Evolutionary conservation across 1,139 yeast genomes (phyloP).

Genomic region (Arxiozyma telluris): DNA sequence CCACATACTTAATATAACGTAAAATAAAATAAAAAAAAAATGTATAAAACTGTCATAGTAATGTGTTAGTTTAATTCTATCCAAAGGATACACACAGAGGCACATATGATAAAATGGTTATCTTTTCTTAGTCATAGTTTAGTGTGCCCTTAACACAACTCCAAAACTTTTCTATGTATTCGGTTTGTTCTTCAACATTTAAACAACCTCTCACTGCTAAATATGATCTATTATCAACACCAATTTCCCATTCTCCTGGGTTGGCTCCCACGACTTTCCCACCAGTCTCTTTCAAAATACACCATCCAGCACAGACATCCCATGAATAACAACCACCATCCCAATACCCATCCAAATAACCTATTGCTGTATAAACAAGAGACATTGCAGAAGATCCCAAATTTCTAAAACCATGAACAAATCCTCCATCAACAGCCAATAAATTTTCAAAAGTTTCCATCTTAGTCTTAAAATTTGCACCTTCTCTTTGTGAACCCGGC

Average conservation of each 20-base stretch:
- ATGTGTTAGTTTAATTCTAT: not conserved
- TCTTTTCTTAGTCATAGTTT: conserved; percentile 26
- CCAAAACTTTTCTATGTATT: conserved; percentile 44
- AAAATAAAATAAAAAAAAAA: too few relatives aligned
- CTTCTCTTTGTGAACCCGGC: conserved; percentile 51
- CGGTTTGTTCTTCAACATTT: conserved; percentile 32
- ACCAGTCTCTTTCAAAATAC: conserved; percentile 49
- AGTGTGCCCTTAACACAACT: conserved; percentile 38
- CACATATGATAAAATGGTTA: not conserved
- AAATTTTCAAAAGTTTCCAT: conserved; percentile 39
- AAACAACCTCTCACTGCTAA: conserved; percentile 46
- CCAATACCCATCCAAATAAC: conserved; percentile 50
- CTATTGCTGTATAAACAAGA: conserved; percentile 46
- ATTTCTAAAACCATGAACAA: conserved; percentile 50
- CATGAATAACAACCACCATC: conserved; percentile 57
- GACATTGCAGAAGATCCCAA: conserved; percentile 56
- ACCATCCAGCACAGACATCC: conserved; percentile 63
- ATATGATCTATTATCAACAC: conserved; percentile 43
- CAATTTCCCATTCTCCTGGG: conserved; percentile 39
- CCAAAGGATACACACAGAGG: not conserved
- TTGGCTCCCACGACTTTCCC: conserved; percentile 47
- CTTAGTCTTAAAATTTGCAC: conserved; percentile 41
- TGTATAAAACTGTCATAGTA: too few relatives aligned
- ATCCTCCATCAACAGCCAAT: conserved; percentile 40
- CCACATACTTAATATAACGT: not conserved